Evolutionary conservation across 2,329 filamentous ascomycete genomes (phyloP), one percentile per base, ranked within the genome.

Genomic region (Hymenoscyphus fructigenus): DNA sequence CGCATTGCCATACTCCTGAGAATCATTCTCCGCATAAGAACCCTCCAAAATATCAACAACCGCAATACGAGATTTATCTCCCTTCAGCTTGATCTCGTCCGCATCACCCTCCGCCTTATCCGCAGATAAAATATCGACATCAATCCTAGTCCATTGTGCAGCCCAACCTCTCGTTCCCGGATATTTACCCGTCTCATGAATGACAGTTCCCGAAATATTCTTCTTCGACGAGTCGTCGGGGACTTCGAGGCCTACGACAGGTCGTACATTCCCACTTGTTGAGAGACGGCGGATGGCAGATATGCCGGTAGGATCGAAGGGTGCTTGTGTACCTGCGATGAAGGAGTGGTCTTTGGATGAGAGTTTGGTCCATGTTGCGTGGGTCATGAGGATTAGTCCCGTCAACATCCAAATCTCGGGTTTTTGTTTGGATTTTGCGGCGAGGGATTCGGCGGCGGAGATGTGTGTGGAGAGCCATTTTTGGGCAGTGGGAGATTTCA

Each of bases 151-250:
- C 69, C 69, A 72, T 34, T 61, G 61, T 10, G 64, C 66, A 28
- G 70, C 70, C 70, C 70, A 72, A 12, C 63, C 69, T 23, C 69
- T 65, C 12, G 64, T 66, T 1, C 70, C 70, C 2, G 70, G 70
- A 65, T 67, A 72, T 34, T 70, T 72, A 1, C 70, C 70, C 3
- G 70, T 72, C 67, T 72, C 70, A 20, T 68, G 67, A 26, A 72
- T 68, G 1, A 65, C 61, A 3, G 62, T 60, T 5, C 70, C 69
- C 1, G 57, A 26, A 29, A 72, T 61, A 32, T 66, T 29, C 32
- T 67, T 67, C 29, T 23, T 28, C 12, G 41, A 50, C 50, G 20
- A 17, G 0, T 66, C 57, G 14, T 65, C 55, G 10, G 64, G 62
- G 14, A 28, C 68, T 3, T 62, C 28, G 14, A 67, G 67, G 1